Base-by-base conservation (phyloP, 208 protist species). In the Trypanosomatidae sp. region DNA sequence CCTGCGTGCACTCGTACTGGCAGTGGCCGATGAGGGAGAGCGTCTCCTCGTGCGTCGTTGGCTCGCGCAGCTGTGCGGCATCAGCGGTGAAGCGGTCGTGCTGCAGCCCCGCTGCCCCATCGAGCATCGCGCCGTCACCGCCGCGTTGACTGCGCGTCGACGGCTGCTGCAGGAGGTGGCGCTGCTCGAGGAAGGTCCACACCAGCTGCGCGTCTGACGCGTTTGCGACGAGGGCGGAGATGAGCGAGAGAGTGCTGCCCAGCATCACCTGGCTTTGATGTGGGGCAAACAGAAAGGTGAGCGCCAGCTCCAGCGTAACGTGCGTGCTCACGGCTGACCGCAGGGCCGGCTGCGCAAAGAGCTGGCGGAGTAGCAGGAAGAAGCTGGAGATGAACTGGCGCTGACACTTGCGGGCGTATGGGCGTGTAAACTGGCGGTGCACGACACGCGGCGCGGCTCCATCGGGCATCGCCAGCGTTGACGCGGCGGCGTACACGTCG, bases 11-110 rank as follows among this genome's bases (percentile, higher is more conserved):
- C 73, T 96, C 92, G 66, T 86, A 92, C 71, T 89, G 82, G 74
- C 89, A 94, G 82, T 96, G 92, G 0, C 88, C 89, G 2, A 94
- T 67, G 25, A 96, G 66, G 4, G 89, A 93, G 3, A 84, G 83
- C 46, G 73, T 74, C 56, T 88, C 84, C 25, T 87, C 66, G 36
- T 80, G 80, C 15, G 39, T 36, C 2, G 66, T 47, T 6, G 73
- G n/a, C 67, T 73, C 77, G 39, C 22, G 70, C 36, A n/a, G 25
- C 10, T 15, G 30, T 15, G 76, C 66, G 7, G 71, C 36, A 4
- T 15, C 19, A 10, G 46, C 39, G 19, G 25, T 36, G n/a, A 49
- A 39, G 22, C 64, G 44, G 2, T 68, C 39, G 44, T 36, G 33
- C 36, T 33, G 3, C n/a, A n/a, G n/a, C n/a, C n/a, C n/a, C n/a